Conservation (phyloP, 2,329 filamentous ascomycete genomes). For the Dactylonectria macrodidyma region DNA sequence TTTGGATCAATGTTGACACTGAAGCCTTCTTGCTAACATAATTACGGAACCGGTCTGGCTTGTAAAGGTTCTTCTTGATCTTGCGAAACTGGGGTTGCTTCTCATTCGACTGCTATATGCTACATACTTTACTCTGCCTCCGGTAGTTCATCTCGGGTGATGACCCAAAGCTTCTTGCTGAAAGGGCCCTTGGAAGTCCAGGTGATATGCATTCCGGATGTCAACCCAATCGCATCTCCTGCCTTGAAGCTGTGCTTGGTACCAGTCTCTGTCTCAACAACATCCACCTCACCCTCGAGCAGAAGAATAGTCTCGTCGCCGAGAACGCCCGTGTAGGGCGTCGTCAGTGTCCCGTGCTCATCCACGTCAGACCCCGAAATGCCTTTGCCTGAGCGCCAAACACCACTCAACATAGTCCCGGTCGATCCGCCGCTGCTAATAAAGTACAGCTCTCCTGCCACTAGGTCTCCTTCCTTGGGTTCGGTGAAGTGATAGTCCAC, state of each 20-base stretch:
- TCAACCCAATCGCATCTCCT: conserved; percentile 20
- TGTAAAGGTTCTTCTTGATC: no score
- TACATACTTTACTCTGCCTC: no score
- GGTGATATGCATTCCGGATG: conserved; percentile 21
- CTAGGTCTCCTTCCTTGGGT: neutral
- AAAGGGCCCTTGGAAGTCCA: conserved; percentile 26
- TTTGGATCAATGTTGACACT: no score
- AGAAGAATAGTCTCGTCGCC: neutral
- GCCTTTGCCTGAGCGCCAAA: conserved; percentile 23
- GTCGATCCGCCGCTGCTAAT: neutral
- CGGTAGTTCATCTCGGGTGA: conserved; percentile 6
- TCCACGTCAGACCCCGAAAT: conserved; percentile 14
- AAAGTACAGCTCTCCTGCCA: neutral
- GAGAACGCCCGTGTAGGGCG: neutral
- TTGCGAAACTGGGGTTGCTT: no score
- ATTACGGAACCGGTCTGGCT: no score
- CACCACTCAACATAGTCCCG: conserved; percentile 19
- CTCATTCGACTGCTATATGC: no score
- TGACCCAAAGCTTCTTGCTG: conserved; percentile 22
- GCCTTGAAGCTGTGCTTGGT: conserved; percentile 24
- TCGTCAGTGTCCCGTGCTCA: neutral
- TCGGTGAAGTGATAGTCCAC: neutral
- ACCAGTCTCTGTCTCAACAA: conserved; percentile 10
- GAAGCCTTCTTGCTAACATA: no score
- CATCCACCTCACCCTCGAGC: neutral